Percentiles rank a stretch among this genome's conserved stretches.
These are phyloP conservation scores for Aspergillus carbonarius DNA, from an alignment of 2,329 filamentous ascomycete genomes.

Conservation along the genomic window DNA sequence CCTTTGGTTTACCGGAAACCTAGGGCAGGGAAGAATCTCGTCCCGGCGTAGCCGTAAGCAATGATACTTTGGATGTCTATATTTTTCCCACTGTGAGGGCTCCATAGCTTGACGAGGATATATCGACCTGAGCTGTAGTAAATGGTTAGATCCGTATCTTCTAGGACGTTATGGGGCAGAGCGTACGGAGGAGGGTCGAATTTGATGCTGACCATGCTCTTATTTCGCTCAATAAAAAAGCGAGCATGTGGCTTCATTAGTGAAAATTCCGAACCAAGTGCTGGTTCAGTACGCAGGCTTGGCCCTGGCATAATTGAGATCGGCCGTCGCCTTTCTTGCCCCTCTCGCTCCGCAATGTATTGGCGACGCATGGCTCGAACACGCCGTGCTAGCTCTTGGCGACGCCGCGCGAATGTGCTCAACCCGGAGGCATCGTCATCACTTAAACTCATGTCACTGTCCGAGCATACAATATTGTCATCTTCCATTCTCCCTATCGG, in stretches of 20 bases:
- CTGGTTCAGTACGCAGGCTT: conserved; percentile 8
- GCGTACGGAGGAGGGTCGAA: conserved; percentile 57
- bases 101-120: conserved; percentile 89
- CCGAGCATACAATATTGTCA: conserved; percentile 29
- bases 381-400: conserved; percentile 27
- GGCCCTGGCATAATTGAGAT: conserved; percentile 12
- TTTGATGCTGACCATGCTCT: conserved; percentile 80
- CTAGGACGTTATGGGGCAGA: not conserved
- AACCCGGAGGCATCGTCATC: conserved; percentile 27
- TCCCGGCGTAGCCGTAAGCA: conserved; percentile 79
- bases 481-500: conserved; percentile 28
- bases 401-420: conserved; percentile 26
- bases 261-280: conserved; percentile 23
- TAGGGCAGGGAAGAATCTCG: conserved; percentile 75
- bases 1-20: conserved; percentile 52
- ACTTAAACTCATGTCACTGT: conserved; percentile 33
- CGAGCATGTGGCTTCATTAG: conserved; percentile 71
- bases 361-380: conserved; percentile 22
- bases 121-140: conserved; percentile 67
- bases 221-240: conserved; percentile 80
- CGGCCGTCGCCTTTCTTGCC: conserved; percentile 23
- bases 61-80: conserved; percentile 89
- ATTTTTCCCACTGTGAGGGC: conserved; percentile 69
- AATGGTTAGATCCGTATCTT: conserved; percentile 9
- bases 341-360: conserved; percentile 17